Evolutionary conservation across 2,329 filamentous ascomycete species (phyloP).

Genomic region (Monascus ruber): DNA sequence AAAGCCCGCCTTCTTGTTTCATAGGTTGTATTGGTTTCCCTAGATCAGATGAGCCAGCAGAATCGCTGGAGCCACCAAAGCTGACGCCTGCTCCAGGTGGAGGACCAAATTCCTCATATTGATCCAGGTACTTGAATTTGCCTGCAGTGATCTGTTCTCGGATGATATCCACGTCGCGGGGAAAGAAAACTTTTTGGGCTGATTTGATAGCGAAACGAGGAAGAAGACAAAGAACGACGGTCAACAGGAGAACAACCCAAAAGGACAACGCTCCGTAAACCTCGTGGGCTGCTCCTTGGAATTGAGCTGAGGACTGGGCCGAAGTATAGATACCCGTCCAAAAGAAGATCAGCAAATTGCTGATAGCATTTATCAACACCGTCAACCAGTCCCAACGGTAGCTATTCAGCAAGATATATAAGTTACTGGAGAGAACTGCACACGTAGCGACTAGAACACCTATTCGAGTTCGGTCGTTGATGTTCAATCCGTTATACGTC

Average conservation of each 20-base stretch:
- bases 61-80: constrained; percentile 27
- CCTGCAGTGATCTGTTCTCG: constrained; percentile 81
- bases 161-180: constrained; percentile 87
- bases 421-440: constrained; percentile 78
- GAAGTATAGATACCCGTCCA: constrained; percentile 86
- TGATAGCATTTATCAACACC: constrained; percentile 67
- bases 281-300: constrained; percentile 68
- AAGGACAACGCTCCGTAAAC: constrained; percentile 74
- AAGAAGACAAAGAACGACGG: constrained; percentile 69
- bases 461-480: constrained; percentile 72
- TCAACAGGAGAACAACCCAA: constrained; percentile 74
- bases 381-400: constrained; percentile 99
- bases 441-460: constrained; percentile 79
- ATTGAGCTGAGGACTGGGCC: constrained; percentile 45
- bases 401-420: constrained; percentile 90
- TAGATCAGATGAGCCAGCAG: constrained; percentile 29
- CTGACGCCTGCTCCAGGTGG: constrained; percentile 27
- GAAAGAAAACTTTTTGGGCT: constrained; percentile 87
- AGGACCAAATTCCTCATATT: constrained; percentile 41
- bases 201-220: constrained; percentile 80
- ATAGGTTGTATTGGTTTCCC: constrained; percentile 45
- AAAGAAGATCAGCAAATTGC: constrained; percentile 79
- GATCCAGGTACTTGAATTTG: constrained; percentile 63
- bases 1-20: constrained; percentile 53
- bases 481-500: constrained; percentile 58